Base-by-base conservation (phyloP, 441 rosid genomes). In the Rhodomyrtus psidioides region DNA sequence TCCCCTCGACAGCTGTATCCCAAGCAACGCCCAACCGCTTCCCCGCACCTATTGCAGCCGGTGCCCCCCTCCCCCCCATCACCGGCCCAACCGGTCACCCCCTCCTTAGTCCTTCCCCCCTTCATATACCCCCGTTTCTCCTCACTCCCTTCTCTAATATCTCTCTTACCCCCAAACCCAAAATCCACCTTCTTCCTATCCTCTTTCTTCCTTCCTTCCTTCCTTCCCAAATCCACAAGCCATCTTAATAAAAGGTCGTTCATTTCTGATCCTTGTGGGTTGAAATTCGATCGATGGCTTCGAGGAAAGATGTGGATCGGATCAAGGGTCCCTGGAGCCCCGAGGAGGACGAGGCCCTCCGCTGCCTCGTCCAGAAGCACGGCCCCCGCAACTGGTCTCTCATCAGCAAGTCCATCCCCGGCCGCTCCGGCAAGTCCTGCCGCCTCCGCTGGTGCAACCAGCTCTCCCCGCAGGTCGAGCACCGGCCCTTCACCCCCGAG, bases 251-350 rank as follows among this genome's bases (percentile, higher is more conserved):
- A n/a, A 6, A 56, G 85, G 19, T 42, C 76, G 30, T 27, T 56
- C 26, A 27, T 34, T 24, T 9, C n/a, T 57, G 4, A 55, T 44
- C 21, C 12, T 55, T 58, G 16, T 1, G 13, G 23, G n/a, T 24
- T 26, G 58, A 6, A 24, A 24, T 39, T 87, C n/a, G n/a, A 27
- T 88, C 92, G 93, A 91, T 93, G 70, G 81, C 87, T 82, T 87
- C 90, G 49, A 89, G 92, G 57, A 92, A 85, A 87, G 94, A 91
- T 86, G 90, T 92, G 87, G 95, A 94, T 91, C 92, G 95, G 91
- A 93, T 94, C 83, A 94, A 92, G 86, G 96, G 96, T 44, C 96
- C 96, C 53, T 94, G 96, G 96, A 94, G 96, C 84, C 95, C 95
- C 14, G 94, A 94, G 82, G 95, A 94, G 82, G 96, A 94, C 84